Evolutionary conservation across 1,284 basidiomycete species (phyloP).

Genomic region (Cutaneotrichosporon curvatum): DNA sequence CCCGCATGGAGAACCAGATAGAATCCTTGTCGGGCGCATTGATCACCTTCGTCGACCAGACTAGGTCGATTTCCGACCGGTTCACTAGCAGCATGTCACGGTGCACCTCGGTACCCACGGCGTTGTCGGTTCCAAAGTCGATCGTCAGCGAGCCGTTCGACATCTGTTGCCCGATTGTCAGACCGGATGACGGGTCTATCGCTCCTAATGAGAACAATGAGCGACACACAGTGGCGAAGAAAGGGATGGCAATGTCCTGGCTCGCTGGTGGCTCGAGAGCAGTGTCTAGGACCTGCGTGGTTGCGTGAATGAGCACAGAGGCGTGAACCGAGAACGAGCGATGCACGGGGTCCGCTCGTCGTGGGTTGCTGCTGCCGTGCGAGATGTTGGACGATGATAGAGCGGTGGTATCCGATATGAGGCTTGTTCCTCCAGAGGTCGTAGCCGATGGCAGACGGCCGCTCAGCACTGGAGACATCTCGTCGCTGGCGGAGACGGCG

Average conservation of each 20-base stretch:
- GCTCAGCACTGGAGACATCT: slow-evolving; percentile 7
- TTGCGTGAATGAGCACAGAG: slow-evolving; percentile 34
- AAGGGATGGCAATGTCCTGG: slow-evolving; percentile 33
- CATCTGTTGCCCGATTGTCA: slow-evolving; percentile 28
- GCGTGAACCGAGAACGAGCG: slow-evolving; percentile 42
- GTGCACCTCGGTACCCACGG: slow-evolving; percentile 35
- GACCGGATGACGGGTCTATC: slow-evolving; percentile 33
- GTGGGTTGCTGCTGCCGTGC: slow-evolving; percentile 5
- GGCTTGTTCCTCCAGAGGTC: not conserved
- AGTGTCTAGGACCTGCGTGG: slow-evolving; percentile 6
- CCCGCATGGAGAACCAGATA: slow-evolving; percentile 42
- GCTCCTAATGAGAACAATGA: slow-evolving; percentile 38
- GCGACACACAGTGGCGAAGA: slow-evolving; percentile 42
- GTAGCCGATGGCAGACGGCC: slow-evolving; percentile 9
- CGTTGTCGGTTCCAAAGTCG: slow-evolving; percentile 40
- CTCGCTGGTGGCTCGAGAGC: slow-evolving; percentile 4
- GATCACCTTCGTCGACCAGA: slow-evolving; percentile 38
- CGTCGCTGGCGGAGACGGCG: slow-evolving; percentile 6
- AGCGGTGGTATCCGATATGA: not conserved
- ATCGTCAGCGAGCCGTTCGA: slow-evolving; percentile 31
- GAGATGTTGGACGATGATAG: slow-evolving; percentile 6
- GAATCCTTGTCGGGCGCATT: slow-evolving; percentile 34
- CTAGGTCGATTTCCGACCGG: slow-evolving; percentile 41
- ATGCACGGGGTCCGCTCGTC: slow-evolving; percentile 32
- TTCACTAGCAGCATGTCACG: slow-evolving; percentile 42